Base-by-base conservation (phyloP, 164 flowering plant genomes). In the Santalum album region DNA sequence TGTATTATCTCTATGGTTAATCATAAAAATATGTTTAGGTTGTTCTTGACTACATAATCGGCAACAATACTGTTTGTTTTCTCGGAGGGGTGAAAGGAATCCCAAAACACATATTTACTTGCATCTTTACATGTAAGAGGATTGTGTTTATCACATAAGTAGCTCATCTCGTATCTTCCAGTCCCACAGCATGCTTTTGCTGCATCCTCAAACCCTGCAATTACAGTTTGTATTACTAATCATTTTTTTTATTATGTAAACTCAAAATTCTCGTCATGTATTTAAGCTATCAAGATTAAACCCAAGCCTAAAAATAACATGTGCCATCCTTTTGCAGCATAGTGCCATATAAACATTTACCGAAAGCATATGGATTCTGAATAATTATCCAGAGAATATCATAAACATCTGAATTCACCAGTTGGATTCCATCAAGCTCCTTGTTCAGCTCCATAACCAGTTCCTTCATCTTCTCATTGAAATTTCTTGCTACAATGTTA, bases 401-500 rank as follows among this genome's bases (percentile, higher is more conserved):
- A 63, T 72, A 77, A 12, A 70, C 53, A 54, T 69, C 62, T 19
- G 77, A 25, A 16, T 60, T 19, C 49, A 72, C 77, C 57, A 79
- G n/a, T 24, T 51, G 65, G 53, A 79, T 27, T 23, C 74, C 79
- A 29, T 46, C 2, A 14, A 69, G 71, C 56, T 72, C 67, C 49
- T 46, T 25, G 58, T 62, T 70, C 43, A 74, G 58, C 58, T 50
- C 58, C 47, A 0, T 35, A 1, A 74, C 63, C 66, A 63, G 10
- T 15, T 2, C 53, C 45, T 55, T 39, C 57, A 76, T 20, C 70
- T 79, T 74, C 52, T 4, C 47, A 54, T 79, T 76, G 55, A 76
- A 79, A 25, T 61, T 61, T 38, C 16, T 48, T 4, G 84, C 79
- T 24, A 70, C 78, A 36, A 38, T 18, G 24, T 79, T 79, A 73